phyloP scores from a whole-genome alignment of 78 protist genomes.

The Ministeria vibrans region DNA sequence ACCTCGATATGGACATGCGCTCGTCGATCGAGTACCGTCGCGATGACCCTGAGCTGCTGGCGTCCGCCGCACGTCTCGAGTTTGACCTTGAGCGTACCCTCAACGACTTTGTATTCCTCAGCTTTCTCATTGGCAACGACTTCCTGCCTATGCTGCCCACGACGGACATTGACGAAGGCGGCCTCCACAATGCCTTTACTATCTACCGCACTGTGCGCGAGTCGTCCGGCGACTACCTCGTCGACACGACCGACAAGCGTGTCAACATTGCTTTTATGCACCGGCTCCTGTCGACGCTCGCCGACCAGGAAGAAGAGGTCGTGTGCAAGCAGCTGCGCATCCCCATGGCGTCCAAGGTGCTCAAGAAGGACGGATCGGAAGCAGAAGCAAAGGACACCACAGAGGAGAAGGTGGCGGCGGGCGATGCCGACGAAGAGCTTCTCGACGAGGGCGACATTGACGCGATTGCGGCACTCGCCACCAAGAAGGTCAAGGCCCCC shows the following conservation, averaged over 20 bases:
- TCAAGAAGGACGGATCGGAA: no score
- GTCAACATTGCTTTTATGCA: background rate
- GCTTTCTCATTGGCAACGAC: conserved; percentile 98
- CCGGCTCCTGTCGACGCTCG: background rate
- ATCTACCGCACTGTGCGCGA: conserved; percentile 8
- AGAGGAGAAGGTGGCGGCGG: background rate
- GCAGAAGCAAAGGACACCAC: background rate
- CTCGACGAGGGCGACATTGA: background rate
- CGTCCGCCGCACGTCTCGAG: background rate
- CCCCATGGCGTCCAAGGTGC: no score
- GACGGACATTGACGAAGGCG: conserved; percentile 47
- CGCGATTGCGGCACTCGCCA: background rate
- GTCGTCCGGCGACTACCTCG: background rate
- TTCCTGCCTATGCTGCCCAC: conserved; percentile 97
- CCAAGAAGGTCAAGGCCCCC: background rate
- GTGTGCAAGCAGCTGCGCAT: no score
- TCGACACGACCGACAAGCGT: background rate
- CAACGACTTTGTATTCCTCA: conserved; percentile 95
- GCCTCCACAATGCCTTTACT: conserved; percentile 9
- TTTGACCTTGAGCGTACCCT: conserved; percentile 20
- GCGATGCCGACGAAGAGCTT: background rate
- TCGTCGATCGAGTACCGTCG: background rate
- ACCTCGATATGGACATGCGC: conserved; percentile 49
- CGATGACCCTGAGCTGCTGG: background rate
- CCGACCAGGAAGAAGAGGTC: no score